Evolutionary conservation across 495 filamentous ascomycete genomes (phyloP).

Genomic region (Daldinia vernicosa): DNA sequence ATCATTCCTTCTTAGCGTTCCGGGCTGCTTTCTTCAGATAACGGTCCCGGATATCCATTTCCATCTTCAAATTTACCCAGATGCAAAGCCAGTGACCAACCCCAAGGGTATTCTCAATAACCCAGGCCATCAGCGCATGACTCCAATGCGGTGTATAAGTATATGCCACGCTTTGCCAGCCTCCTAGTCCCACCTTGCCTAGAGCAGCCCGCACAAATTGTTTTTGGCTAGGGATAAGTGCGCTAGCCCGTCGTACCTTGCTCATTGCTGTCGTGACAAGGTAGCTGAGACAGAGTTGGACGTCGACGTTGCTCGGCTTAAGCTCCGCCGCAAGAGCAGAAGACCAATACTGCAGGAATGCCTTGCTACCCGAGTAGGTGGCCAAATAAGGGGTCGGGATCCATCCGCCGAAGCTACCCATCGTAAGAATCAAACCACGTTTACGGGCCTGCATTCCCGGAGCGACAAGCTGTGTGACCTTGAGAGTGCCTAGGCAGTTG

Average conservation of each 20-base stretch:
- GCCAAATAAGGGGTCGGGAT: conserved; percentile 92
- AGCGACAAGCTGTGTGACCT: conserved; percentile 82
- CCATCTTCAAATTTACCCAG: conserved; percentile 77
- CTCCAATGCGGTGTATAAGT: conserved; percentile 93
- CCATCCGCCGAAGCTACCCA: conserved; percentile 94
- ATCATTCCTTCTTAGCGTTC: conserved; percentile 71
- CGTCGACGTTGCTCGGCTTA: conserved; percentile 77
- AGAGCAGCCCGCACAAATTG: conserved; percentile 82
- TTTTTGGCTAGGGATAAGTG: conserved; percentile 81
- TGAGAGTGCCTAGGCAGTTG: conserved; percentile 90
- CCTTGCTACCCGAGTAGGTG: conserved; percentile 97
- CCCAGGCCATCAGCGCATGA: conserved; percentile 90
- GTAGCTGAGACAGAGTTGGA: conserved; percentile 88
- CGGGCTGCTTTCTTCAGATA: conserved; percentile 90
- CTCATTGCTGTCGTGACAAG: conserved; percentile 95
- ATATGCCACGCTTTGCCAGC: conserved; percentile 76
- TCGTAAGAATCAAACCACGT: conserved; percentile 90
- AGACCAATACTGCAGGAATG: conserved; percentile 98
- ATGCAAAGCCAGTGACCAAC: conserved; percentile 69
- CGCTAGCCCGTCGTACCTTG: conserved; percentile 82
- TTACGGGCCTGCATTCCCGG: conserved; percentile 84
- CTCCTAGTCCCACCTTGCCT: conserved; percentile 80
- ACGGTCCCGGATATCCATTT: conserved; percentile 84
- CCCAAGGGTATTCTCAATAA: conserved; percentile 74
- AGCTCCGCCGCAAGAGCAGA: conserved; percentile 85